Evolutionary conservation across 2,329 filamentous ascomycete genomes (phyloP), one percentile per base, ranked within the genome.

Genomic region (Paecilomyces sp.): DNA sequence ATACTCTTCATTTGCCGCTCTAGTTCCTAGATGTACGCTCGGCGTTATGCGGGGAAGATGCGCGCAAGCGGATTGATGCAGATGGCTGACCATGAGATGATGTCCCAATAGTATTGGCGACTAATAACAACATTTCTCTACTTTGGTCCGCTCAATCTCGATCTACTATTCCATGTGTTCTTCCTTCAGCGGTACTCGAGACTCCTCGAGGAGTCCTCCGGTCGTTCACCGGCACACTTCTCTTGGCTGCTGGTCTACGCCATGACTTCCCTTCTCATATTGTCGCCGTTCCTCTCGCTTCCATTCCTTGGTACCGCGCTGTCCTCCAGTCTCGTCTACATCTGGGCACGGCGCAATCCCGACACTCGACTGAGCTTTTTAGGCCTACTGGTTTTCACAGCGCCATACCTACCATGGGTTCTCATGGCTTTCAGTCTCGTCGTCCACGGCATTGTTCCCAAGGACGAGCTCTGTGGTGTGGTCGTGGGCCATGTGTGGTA

Each of bases 401-500:
- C 94, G 24, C 94, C 94, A 0, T 97, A 95, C 75, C 80, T 99
- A 54, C 94, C 94, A 0, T 97, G 93, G 92, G 93, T 99, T 2
- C 76, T 99, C 69, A 92, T 97, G 84, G 88, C 84, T 0, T 96
- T 99, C 76, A 95, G 90, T 70, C 81, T 97, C 54, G 83, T 96
- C n/a, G 83, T 97, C 72, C 92, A 97, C 72, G 91, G 91, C 6
- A 89, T 84, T 4, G 83, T 97, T 51, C 94, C 94, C 3, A 96
- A 95, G 76, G 94, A 97, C 73, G 94, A 99, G 79, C 89, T 99
- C 63, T 91, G 95, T 79, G 94, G 94, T 3, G 91, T 97, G 15
- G 86, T 94, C 9, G 92, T 97, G 47, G 94, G 94, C 9, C 94
- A 99, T 76, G 83, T 97, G 50, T 97, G 92, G 89, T 99, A 97